Evolutionary conservation across 257 asterid genomes (phyloP).

Genomic region (Thymus mandschuricus): DNA sequence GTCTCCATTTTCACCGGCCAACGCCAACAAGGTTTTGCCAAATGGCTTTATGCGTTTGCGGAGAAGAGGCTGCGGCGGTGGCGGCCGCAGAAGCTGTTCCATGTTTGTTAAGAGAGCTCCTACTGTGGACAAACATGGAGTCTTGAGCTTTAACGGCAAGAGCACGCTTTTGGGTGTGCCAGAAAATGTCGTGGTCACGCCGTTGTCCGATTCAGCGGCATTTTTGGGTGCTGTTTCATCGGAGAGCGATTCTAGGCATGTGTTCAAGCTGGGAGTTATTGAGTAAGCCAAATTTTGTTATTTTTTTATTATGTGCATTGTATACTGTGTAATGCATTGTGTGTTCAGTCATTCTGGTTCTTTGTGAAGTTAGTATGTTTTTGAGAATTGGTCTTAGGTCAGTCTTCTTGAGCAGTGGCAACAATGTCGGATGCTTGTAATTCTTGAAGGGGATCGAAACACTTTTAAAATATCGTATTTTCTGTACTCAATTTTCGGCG

Average conservation of each 20-base stretch:
- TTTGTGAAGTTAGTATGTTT: not conserved
- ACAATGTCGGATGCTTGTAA: not conserved
- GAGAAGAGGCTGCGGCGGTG: constrained; percentile 3
- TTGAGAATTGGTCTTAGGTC: not conserved
- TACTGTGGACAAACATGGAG: constrained; percentile 32
- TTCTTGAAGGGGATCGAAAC: not conserved
- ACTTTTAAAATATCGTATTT: not conserved
- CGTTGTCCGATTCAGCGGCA: constrained; percentile 45
- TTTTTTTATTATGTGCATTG: not conserved
- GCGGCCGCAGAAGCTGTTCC: constrained; percentile 26
- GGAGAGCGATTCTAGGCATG: constrained; percentile 45
- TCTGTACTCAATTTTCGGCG: not conserved
- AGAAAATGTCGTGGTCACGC: constrained; percentile 45
- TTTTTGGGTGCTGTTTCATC: constrained; percentile 43
- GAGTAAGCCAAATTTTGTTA: constrained; percentile 31
- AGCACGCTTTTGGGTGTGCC: constrained; percentile 45
- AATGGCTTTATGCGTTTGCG: constrained; percentile 32
- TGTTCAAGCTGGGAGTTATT: constrained; percentile 57
- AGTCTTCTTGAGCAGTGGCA: not conserved
- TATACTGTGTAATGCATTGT: not conserved
- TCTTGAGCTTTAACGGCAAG: constrained; percentile 36
- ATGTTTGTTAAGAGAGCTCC: constrained; percentile 45
- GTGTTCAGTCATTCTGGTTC: not conserved
- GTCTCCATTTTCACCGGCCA: constrained; percentile 31
- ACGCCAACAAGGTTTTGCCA: constrained; percentile 18